phyloP scores from a whole-genome alignment of 345 rosid genomes.

The Brassica nigra region DNA sequence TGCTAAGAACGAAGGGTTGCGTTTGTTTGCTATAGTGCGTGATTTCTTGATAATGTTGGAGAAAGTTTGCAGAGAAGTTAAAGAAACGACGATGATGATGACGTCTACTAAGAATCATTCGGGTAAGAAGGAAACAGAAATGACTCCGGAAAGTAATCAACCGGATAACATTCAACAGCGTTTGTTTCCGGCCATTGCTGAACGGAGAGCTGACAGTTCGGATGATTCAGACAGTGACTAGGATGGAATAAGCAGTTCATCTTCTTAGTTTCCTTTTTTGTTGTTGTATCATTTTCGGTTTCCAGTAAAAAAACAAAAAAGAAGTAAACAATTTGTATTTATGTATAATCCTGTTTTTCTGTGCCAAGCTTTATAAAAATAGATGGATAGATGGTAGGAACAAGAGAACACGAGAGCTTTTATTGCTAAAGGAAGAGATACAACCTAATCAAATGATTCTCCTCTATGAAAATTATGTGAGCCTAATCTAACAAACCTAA shows the following conservation, averaged over 20 bases:
- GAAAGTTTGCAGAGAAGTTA: slow-evolving; percentile 67
- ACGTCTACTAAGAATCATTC: slow-evolving; percentile 30
- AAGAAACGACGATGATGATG: slow-evolving; percentile 36
- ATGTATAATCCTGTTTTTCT: not conserved
- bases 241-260: not conserved
- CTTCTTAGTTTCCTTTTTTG: not conserved
- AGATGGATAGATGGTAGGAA: not conserved
- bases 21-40: slow-evolving; percentile 68
- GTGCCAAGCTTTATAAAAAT: slow-evolving; percentile 2
- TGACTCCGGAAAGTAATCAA: slow-evolving; percentile 42
- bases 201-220: slow-evolving; percentile 53
- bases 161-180: slow-evolving; percentile 48
- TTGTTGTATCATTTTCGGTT: not conserved
- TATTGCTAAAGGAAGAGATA: slow-evolving; percentile 10
- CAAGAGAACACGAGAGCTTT: slow-evolving; percentile 23
- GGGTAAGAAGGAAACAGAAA: slow-evolving; percentile 39
- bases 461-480: slow-evolving; percentile 26
- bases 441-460: slow-evolving; percentile 30
- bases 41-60: slow-evolving; percentile 84
- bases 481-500: slow-evolving; percentile 36
- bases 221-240: slow-evolving; percentile 53
- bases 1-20: slow-evolving; percentile 76
- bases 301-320: not conserved
- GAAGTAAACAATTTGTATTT: not conserved
- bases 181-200: slow-evolving; percentile 72